Percentiles rank a stretch among this genome's conserved stretches.
These are phyloP conservation scores for Crassisporium funariophilum DNA, from an alignment of 768 basidiomycete species.

Conservation along the genomic window DNA sequence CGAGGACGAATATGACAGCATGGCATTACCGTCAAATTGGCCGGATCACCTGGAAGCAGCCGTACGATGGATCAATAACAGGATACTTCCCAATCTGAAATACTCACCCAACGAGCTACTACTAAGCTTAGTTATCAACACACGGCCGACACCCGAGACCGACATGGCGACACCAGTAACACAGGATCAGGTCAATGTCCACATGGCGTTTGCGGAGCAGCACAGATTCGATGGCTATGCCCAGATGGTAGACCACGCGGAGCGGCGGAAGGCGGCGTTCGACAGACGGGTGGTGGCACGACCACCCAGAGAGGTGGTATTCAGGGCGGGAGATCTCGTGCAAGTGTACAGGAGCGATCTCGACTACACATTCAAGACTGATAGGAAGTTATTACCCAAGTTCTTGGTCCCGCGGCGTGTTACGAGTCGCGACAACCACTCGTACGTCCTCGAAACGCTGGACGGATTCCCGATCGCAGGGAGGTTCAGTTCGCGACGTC, in stretches of 20 bases:
- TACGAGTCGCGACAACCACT: not conserved
- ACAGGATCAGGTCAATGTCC: slow-evolving; percentile 5
- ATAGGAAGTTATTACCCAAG: slow-evolving; percentile 29
- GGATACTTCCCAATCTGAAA: slow-evolving; percentile 26
- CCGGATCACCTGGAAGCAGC: slow-evolving; percentile 33
- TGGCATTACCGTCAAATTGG: slow-evolving; percentile 30
- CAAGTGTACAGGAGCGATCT: slow-evolving; percentile 30
- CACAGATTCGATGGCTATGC: slow-evolving; percentile 32
- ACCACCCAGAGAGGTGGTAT: slow-evolving; percentile 23
- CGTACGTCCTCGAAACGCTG: slow-evolving; percentile 6
- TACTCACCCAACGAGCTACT: slow-evolving; percentile 33
- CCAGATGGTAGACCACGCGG: slow-evolving; percentile 22
- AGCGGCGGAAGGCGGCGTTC: slow-evolving; percentile 26
- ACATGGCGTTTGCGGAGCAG: slow-evolving; percentile 32
- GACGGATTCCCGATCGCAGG: slow-evolving; percentile 6
- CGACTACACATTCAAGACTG: slow-evolving; percentile 27
- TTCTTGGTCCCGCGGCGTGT: slow-evolving; percentile 29
- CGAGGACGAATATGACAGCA: slow-evolving; percentile 19
- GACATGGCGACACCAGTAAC: not conserved
- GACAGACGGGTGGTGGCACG: slow-evolving; percentile 14
- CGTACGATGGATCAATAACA: slow-evolving; percentile 19
- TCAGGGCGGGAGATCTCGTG: slow-evolving; percentile 28
- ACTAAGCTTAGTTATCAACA: slow-evolving; percentile 32
- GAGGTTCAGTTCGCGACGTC: slow-evolving; percentile 6
- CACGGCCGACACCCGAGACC: slow-evolving; percentile 13